Evolutionary conservation across 176 grass and related monocot species (phyloP).

Genomic region (Echinochloa phyllopogon): DNA sequence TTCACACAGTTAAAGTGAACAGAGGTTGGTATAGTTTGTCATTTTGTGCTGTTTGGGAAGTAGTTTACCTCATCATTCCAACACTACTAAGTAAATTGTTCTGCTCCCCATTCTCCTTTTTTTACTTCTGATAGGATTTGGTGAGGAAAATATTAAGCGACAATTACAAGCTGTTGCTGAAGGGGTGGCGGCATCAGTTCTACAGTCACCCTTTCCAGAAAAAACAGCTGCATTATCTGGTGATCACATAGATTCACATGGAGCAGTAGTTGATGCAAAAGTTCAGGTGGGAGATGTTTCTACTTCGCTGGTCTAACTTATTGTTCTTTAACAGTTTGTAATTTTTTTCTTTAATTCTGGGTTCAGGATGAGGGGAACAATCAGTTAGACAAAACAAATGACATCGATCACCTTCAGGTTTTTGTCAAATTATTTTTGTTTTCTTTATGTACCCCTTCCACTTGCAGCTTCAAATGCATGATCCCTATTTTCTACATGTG

Average conservation of each 20-base stretch:
- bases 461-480: conserved; percentile 1
- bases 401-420: conserved; percentile 77
- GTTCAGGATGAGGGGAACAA: conserved; percentile 57
- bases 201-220: conserved; percentile 63
- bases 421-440: background rate
- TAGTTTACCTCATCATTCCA: conserved; percentile 29
- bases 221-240: conserved; percentile 45
- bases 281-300: conserved; percentile 56
- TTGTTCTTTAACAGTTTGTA: conserved; percentile 10
- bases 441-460: background rate
- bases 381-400: conserved; percentile 73
- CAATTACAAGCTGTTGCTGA: conserved; percentile 94
- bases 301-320: conserved; percentile 12
- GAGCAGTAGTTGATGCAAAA: conserved; percentile 62
- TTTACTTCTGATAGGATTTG: conserved; percentile 49
- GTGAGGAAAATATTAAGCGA: conserved; percentile 71
- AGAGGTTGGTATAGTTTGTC: conserved; percentile 65
- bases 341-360: conserved; percentile 19
- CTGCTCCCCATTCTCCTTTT: background rate
- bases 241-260: conserved; percentile 39
- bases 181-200: conserved; percentile 79
- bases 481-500: conserved; percentile 9
- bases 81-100: conserved; percentile 15
- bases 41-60: conserved; percentile 23
- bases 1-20: conserved; percentile 56